Evolutionary conservation across 495 filamentous ascomycete genomes (phyloP).

Genomic region (Evansstolkia leycettana): DNA sequence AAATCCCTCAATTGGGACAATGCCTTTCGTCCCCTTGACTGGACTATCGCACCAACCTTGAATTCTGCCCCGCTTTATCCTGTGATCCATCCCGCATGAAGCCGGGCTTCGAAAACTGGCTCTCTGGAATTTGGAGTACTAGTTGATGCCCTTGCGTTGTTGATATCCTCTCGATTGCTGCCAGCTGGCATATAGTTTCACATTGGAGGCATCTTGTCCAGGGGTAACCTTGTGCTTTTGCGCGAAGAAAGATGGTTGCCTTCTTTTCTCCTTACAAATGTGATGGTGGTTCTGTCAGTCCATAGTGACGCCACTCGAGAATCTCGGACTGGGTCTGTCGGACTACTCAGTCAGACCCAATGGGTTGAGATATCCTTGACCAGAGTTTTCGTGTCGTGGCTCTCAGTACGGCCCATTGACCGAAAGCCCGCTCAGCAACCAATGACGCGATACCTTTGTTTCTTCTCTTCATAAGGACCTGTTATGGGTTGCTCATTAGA

Average conservation of each 20-base stretch:
- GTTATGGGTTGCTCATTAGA: too few relatives aligned
- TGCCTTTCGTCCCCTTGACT: conserved; percentile 13
- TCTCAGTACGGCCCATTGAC: conserved; percentile 9
- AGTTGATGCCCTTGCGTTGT: conserved; percentile 30
- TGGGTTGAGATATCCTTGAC: conserved; percentile 6
- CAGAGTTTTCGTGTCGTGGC: conserved; percentile 6
- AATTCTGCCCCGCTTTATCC: conserved; percentile 25
- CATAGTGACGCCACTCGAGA: conserved; percentile 5
- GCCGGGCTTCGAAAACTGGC: conserved; percentile 10
- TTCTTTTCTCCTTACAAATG: background rate
- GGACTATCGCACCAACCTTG: conserved; percentile 17
- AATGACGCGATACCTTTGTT: too few relatives aligned
- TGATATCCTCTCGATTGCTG: conserved; percentile 19
- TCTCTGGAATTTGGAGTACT: conserved; percentile 2
- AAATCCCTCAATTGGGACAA: conserved; percentile 32
- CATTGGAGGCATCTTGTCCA: conserved; percentile 16
- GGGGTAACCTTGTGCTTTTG: conserved; percentile 14
- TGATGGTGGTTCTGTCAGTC: conserved; percentile 3
- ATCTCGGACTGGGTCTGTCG: conserved; percentile 2
- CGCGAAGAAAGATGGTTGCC: background rate
- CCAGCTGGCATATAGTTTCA: conserved; percentile 32
- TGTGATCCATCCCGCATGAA: conserved; percentile 9
- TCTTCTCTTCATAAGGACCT: too few relatives aligned
- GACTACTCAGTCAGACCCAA: conserved; percentile 13
- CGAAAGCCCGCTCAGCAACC: conserved; percentile 1